phyloP scores from a whole-genome alignment of 352 stramenopile species.

The Phytophthora meadii region DNA sequence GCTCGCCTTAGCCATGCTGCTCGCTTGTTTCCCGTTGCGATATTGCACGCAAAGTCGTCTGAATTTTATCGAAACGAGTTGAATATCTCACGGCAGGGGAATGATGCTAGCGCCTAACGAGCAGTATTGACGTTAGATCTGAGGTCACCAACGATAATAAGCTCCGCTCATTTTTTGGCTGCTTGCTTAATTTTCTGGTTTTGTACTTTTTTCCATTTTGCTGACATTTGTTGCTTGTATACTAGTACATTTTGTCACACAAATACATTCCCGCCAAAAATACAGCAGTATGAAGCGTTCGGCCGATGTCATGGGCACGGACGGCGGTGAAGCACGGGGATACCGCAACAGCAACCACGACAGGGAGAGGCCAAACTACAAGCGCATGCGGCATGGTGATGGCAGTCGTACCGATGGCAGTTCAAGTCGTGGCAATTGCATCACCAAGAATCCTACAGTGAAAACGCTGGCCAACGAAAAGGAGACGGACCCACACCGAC shows the following conservation, averaged over 20 bases:
- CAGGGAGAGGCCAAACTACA: constrained; percentile 11
- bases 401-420: background rate
- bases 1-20: constrained; percentile 4
- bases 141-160: no score
- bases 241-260: background rate
- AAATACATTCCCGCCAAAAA: constrained; percentile 38
- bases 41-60: constrained; percentile 6
- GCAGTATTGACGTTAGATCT: constrained; percentile 5
- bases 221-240: no score
- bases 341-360: constrained; percentile 1
- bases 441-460: constrained; percentile 32
- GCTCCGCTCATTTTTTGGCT: background rate
- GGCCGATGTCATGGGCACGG: constrained; percentile 16
- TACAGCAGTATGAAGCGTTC: constrained; percentile 30
- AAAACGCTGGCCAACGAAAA: constrained; percentile 63
- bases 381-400: constrained; percentile 27
- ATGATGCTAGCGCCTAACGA: background rate
- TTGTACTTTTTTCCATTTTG: no score
- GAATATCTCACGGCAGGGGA: no score
- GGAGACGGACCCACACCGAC: constrained; percentile 79
- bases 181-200: no score
- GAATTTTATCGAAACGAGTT: constrained; percentile 5
- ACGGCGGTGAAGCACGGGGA: constrained; percentile 2
- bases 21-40: constrained; percentile 6
- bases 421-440: background rate